These are phyloP conservation scores for Colletotrichum paranaense DNA, from an alignment of 2,329 filamentous ascomycete genomes.

Conservation along the genomic window DNA sequence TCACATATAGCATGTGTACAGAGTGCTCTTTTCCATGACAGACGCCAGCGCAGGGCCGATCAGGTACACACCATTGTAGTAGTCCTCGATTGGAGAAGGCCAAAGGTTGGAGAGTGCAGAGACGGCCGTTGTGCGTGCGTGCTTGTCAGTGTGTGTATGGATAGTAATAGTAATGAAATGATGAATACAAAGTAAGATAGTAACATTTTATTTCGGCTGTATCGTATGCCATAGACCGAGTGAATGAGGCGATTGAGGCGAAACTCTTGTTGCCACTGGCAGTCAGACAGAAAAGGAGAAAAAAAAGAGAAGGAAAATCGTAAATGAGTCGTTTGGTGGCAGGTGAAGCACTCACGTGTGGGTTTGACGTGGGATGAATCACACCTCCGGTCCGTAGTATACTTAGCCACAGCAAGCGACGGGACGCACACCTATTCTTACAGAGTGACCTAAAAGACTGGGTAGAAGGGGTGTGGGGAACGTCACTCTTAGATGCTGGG, in stretches of 20 bases:
- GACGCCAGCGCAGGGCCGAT: neutral
- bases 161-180: conserved; percentile 36
- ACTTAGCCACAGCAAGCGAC: neutral
- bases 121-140: neutral
- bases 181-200: conserved; percentile 18
- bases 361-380: conserved; percentile 2
- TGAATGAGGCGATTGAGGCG: no score
- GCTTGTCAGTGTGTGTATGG: conserved; percentile 31
- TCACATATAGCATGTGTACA: conserved; percentile 19
- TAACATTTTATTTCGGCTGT: neutral
- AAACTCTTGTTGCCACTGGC: neutral
- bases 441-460: neutral
- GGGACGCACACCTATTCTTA: neutral
- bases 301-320: neutral
- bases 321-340: neutral
- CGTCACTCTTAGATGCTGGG: neutral
- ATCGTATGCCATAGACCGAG: no score
- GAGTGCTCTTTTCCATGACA: neutral
- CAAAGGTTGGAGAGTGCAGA: conserved; percentile 6
- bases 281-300: neutral
- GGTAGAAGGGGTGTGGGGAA: neutral
- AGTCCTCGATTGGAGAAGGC: conserved; percentile 24
- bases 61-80: conserved; percentile 7
- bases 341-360: conserved; percentile 27
- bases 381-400: neutral